Evolutionary conservation across 345 rosid species (phyloP).

Genomic region (Melaleuca quinquenervia): DNA sequence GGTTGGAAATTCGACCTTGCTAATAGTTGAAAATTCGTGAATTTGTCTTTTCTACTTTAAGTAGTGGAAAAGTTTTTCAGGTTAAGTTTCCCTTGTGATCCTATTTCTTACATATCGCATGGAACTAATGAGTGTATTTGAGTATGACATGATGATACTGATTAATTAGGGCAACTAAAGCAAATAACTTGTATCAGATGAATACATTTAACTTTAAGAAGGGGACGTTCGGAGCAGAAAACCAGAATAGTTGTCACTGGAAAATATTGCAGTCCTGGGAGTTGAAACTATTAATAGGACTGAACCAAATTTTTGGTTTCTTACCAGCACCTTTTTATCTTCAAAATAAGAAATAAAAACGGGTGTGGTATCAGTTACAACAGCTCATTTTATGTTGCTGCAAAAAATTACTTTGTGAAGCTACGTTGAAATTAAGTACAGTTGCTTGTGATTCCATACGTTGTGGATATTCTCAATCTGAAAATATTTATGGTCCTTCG

Average conservation of each 20-base stretch:
- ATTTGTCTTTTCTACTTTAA: neutral
- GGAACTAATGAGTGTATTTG: neutral
- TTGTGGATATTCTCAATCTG: neutral
- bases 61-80: neutral
- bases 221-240: neutral
- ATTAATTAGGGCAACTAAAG: neutral
- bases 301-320: neutral
- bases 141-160: neutral
- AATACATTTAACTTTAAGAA: neutral
- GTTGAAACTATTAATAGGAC: neutral
- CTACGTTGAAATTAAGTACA: neutral
- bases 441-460: neutral
- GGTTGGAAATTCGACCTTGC: neutral
- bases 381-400: neutral
- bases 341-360: neutral
- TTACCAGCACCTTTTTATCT: neutral
- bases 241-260: neutral
- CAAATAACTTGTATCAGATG: neutral
- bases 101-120: neutral
- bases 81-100: neutral
- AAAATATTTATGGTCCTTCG: neutral
- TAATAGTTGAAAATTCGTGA: neutral
- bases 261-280: neutral
- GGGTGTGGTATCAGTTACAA: neutral
- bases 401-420: neutral